phyloP scores from a whole-genome alignment of 2,329 filamentous ascomycete genomes.

The Talaromyces marneffei region DNA sequence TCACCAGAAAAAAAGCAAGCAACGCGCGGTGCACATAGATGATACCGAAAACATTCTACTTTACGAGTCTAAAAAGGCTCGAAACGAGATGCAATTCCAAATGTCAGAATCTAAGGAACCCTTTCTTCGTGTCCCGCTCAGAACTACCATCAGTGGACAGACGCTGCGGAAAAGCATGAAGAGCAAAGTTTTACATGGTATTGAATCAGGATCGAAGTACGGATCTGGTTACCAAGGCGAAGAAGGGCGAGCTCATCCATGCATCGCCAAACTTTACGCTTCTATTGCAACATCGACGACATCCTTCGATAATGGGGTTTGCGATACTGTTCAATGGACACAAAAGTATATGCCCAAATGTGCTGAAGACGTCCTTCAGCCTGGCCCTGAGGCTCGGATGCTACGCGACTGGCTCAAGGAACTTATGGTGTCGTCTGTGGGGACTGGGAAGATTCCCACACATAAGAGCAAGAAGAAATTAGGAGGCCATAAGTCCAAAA shows the following conservation, averaged over 20 bases:
- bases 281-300: constrained; percentile 59
- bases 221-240: constrained; percentile 8
- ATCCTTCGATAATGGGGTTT: constrained; percentile 72
- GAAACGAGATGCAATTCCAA: background rate
- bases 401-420: constrained; percentile 76
- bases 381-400: constrained; percentile 61
- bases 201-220: constrained; percentile 4
- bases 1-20: constrained; percentile 36
- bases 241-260: constrained; percentile 45
- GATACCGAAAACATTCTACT: constrained; percentile 31
- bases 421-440: constrained; percentile 70
- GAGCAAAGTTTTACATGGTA: constrained; percentile 24
- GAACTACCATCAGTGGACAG: constrained; percentile 26
- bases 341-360: constrained; percentile 75
- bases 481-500: constrained; percentile 47
- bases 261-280: constrained; percentile 54
- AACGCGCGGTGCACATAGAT: constrained; percentile 26
- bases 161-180: constrained; percentile 25
- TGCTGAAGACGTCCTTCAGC: constrained; percentile 69
- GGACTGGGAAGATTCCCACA: constrained; percentile 47
- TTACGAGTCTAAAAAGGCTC: constrained; percentile 9
- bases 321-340: constrained; percentile 67
- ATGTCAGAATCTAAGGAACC: constrained; percentile 1
- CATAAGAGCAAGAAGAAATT: constrained; percentile 25
- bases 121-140: constrained; percentile 25